Conservation (phyloP, 2,329 filamentous ascomycete genomes). For the Raffaelea ambrosiae region DNA sequence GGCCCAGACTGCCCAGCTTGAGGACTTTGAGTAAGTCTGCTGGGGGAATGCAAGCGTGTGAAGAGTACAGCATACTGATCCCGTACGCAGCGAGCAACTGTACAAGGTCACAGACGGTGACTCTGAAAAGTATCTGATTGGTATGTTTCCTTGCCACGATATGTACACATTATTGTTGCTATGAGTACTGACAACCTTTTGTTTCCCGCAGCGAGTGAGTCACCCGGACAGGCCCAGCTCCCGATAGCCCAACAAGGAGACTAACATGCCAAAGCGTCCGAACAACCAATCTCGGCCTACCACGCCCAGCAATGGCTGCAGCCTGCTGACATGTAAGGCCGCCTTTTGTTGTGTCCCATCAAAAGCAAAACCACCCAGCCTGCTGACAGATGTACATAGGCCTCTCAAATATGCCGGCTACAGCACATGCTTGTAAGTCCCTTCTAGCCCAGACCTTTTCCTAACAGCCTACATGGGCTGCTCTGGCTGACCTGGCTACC, state of each 20-base stretch:
- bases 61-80: not conserved
- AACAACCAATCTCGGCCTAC: conserved; percentile 89
- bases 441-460: not conserved
- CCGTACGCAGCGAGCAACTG: conserved; percentile 59
- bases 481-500: too few species aligned
- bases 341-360: too few species aligned
- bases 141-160: conserved; percentile 31
- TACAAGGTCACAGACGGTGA: conserved; percentile 92
- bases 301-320: conserved; percentile 93
- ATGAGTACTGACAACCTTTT: not conserved
- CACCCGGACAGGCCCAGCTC: too few species aligned
- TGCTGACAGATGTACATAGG: conserved; percentile 1
- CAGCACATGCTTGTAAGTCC: conserved; percentile 67
- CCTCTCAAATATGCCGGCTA: conserved; percentile 91
- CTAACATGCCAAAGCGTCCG: conserved; percentile 40
- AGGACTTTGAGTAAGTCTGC: conserved; percentile 66
- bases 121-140: conserved; percentile 73
- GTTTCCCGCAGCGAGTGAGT: conserved; percentile 13
- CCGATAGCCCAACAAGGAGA: too few species aligned
- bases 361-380: not conserved
- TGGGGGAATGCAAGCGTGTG: not conserved
- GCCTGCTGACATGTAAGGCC: conserved; percentile 59
- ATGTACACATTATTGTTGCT: not conserved
- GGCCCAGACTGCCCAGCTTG: conserved; percentile 95
- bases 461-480: conserved; percentile 2